Evolutionary conservation across 176 grass and related monocot genomes (phyloP).

Genomic region (Cenchrus fungigraminus): DNA sequence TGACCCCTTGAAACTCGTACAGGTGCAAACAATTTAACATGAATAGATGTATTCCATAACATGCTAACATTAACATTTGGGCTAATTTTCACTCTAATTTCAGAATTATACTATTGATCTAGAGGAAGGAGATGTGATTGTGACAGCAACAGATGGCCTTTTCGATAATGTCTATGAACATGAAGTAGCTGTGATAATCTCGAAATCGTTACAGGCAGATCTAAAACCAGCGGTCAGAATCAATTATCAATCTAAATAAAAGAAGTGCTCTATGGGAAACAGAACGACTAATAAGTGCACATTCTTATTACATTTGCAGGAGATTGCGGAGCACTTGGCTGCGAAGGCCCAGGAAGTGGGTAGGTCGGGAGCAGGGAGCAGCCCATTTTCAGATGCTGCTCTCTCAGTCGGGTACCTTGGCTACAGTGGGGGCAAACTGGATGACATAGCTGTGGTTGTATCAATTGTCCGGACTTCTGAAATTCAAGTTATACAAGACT

Average conservation of each 20-base stretch:
- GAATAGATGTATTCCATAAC: background rate
- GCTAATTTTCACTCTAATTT: background rate
- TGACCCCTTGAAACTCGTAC: constrained; percentile 71
- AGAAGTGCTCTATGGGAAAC: background rate
- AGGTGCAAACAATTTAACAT: constrained; percentile 47
- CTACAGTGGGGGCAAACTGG: constrained; percentile 81
- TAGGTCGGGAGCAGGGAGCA: constrained; percentile 68
- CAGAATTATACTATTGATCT: constrained; percentile 80
- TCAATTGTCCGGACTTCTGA: constrained; percentile 59
- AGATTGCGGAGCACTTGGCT: constrained; percentile 71
- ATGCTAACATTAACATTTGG: background rate
- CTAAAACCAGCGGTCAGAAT: constrained; percentile 68
- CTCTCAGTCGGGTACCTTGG: constrained; percentile 64
- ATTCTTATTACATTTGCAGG: constrained; percentile 48
- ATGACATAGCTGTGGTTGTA: constrained; percentile 68
- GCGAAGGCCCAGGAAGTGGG: constrained; percentile 73
- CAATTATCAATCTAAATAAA: background rate
- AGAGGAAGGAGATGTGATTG: constrained; percentile 72
- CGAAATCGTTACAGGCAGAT: constrained; percentile 58
- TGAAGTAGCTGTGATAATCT: constrained; percentile 67
- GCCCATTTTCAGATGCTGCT: constrained; percentile 90
- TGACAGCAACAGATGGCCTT: constrained; percentile 76
- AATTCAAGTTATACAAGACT: constrained; percentile 27
- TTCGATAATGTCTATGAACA: constrained; percentile 87
- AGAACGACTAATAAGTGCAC: constrained; percentile 11